Percentiles rank a stretch among this genome's conserved stretches.
Evolutionary conservation across 352 stramenopile genomes (phyloP).

Genomic region (Pythium aphanidermatum): DNA sequence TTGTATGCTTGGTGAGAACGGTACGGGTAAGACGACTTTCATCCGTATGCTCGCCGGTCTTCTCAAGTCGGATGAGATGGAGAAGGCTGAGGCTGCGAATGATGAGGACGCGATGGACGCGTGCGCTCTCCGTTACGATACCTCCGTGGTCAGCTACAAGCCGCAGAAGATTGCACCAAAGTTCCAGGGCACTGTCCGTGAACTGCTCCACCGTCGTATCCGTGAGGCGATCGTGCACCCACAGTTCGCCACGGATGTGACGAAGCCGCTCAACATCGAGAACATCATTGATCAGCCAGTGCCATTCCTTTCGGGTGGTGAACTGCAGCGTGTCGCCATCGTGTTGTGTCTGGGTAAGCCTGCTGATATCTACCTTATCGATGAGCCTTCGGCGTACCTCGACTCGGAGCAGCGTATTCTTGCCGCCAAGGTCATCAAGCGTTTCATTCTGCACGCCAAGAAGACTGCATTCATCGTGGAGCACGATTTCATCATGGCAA

Average conservation of each 20-base stretch:
- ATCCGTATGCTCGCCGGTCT: conserved; percentile 99
- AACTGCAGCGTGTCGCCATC: conserved; percentile 99
- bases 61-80: conserved; percentile 97
- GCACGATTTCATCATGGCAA: conserved; percentile 99
- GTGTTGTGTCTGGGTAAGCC: conserved; percentile 97
- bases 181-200: conserved; percentile 94
- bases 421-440: conserved; percentile 99
- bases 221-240: conserved; percentile 97
- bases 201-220: conserved; percentile 98
- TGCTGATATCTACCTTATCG: conserved; percentile 99
- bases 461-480: conserved; percentile 99
- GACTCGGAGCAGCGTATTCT: conserved; percentile 99
- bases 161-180: conserved; percentile 98
- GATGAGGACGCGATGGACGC: conserved; percentile 71
- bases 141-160: conserved; percentile 95
- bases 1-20: conserved; percentile 98
- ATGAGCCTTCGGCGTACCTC: conserved; percentile 99
- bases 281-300: conserved; percentile 99
- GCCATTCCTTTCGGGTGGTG: conserved; percentile 97
- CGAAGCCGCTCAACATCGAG: conserved; percentile 97
- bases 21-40: conserved; percentile 99
- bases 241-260: conserved; percentile 99
- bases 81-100: conserved; percentile 59
- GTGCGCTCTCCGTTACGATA: conserved; percentile 76
- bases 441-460: conserved; percentile 99